A percentile compares a stretch with the other conserved stretches of the same genome.
Evolutionary conservation across 2,329 filamentous ascomycete species (phyloP).

Genomic region (Dactylellina leptospora): DNA sequence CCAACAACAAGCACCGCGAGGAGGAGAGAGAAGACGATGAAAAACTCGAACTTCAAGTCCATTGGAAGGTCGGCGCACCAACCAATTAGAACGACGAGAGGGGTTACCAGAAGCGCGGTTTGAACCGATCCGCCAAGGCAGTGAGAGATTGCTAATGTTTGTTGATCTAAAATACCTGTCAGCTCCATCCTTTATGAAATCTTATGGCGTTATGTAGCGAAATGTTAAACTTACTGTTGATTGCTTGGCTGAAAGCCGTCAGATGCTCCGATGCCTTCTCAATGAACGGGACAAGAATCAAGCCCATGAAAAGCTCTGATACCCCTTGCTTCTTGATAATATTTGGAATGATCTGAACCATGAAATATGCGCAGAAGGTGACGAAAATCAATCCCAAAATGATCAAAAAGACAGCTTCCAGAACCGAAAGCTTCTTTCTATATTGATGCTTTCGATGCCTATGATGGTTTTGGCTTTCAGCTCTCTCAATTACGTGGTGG

Average conservation of each 20-base stretch:
- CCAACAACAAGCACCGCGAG: conserved; percentile 86
- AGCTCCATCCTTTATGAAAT: no score
- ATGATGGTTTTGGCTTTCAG: conserved; percentile 27
- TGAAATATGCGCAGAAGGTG: conserved; percentile 37
- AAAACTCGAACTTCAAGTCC: conserved; percentile 84
- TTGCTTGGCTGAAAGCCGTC: conserved; percentile 84
- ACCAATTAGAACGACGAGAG: conserved; percentile 81
- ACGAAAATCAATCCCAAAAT: conserved; percentile 14
- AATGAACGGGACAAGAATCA: conserved; percentile 82
- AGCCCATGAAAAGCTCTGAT: conserved; percentile 70
- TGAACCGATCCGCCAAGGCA: conserved; percentile 87
- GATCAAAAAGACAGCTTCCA: conserved; percentile 24
- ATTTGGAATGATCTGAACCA: conserved; percentile 29
- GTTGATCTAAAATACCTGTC: conserved; percentile 58
- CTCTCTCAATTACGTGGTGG: conserved; percentile 22
- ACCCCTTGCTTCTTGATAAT: conserved; percentile 59
- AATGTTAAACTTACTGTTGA: conserved; percentile 66
- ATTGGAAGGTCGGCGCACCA: conserved; percentile 78
- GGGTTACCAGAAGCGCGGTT: conserved; percentile 86
- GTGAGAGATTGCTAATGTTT: conserved; percentile 85
- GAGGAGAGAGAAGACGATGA: conserved; percentile 82
- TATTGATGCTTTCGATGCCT: conserved; percentile 20
- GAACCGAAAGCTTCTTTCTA: conserved; percentile 34
- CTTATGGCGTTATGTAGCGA: no score
- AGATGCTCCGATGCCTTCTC: conserved; percentile 88